Evolutionary conservation across 2,329 filamentous ascomycete species (phyloP), one percentile per base, ranked within the genome.

Genomic region (Ophiostoma pallidulum): DNA sequence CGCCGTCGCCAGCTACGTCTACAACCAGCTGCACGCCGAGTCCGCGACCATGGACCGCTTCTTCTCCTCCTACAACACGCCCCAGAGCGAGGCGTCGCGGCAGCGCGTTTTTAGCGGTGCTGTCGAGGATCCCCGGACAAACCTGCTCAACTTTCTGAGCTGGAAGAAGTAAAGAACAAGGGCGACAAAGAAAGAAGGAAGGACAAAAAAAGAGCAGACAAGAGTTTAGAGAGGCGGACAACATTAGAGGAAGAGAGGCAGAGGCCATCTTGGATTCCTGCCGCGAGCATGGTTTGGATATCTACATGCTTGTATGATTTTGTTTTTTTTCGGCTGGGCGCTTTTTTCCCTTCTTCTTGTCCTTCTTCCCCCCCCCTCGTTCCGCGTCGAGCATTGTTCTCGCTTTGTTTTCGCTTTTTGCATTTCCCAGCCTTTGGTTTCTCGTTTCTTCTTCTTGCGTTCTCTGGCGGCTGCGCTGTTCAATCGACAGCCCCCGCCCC

Each of bases 21-120:
- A 54, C 44, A 54, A 50, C 13, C 64, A 66, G 41, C 59, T 68
- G 37, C 45, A 51, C 35, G 56, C 47, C 26, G 60, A 63, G 46
- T 65, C 64, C 5, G 53, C 54, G 26, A 61, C 58, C 5, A 62
- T 67, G 56, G 66, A 68, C 51, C 60, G 59, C 35, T 64, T 59
- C 51, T 68, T 68, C 50, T 33, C 53, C 13, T 47, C 61, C 31
- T 67, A 67, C 59, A 60, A 65, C 55, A 65, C 60, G 8, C 53
- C 62, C 6, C 52, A 64, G 50, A 67, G 65, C 49, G 64, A 67
- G 45, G 61, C 59, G 5, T 58, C 57, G 13, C 58, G 64, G 22
- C 54, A 51, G 44, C 62, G 47, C 29, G 56, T 62, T 20, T 67
- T 66, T 49, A 59, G 61, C 1, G 62, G 60, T 19, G 51, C 59